Base-by-base conservation (phyloP, 768 basidiomycete species). In the Auricularia heimuer region DNA sequence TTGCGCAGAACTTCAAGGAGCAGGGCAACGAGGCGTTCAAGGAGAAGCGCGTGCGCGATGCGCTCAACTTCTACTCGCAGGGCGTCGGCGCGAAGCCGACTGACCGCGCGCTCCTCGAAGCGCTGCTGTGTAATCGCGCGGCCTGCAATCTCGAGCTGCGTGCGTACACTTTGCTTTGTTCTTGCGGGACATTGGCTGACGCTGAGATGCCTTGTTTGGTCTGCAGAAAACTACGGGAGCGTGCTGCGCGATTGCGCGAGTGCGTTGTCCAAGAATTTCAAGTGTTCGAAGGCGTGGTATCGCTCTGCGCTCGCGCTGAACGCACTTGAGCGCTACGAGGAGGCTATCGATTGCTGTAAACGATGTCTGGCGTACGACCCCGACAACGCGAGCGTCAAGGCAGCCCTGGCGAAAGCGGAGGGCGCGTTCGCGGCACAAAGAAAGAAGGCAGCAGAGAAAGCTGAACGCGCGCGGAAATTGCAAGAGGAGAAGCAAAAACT, bases 11-110 rank as follows among this genome's bases (percentile, higher is more conserved):
- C 71, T 97, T 98, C 77, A 98, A 97, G 74, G 86, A 92, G 63
- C 92, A 96, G 73, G 97, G 94, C 3, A 98, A 98, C 72, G 94
- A 95, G 64, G 92, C 96, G 71, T 96, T 90, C 77, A 88, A 86
- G 68, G 88, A 88, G 35, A 92, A 91, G 71, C 84, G 91, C 54
- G 90, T 84, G 74, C 83, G 91, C 44, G 94, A 98, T 73, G 97
- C 97, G 0, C 66, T 88, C 7, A 85, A 86, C 0, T 97, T 98
- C 74, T 99, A 98, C 74, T 86, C 88, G 0, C 91, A 95, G 73
- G 96, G 90, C 1, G 70, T 98, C 33, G 92, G 94, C 64, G 91
- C 89, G 21, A 85, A 90, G 65, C 92, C 94, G 10, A 82, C 84
- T 34, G 85, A 92, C 68, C 64, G 68, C 7, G 67, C 69, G 14